A percentile compares a stretch with the other conserved stretches of the same genome.
These are phyloP conservation scores for Beauveria pseudobassiana DNA, from an alignment of 2,329 filamentous ascomycete genomes.

Conservation along the genomic window DNA sequence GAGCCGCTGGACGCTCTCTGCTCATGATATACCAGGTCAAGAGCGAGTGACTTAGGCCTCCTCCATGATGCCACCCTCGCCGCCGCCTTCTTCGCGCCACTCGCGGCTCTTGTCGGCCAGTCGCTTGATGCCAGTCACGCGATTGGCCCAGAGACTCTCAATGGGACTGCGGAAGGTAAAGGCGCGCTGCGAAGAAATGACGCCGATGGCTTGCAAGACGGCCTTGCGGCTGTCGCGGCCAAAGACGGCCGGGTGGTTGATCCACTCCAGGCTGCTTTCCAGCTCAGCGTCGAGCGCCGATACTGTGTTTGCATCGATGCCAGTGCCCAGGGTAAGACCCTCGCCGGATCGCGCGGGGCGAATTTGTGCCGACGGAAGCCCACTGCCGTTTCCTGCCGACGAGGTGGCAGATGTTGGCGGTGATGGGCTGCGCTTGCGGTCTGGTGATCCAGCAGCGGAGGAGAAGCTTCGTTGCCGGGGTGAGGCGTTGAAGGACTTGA, in stretches of 20 bases:
- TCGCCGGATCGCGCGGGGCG: constrained; percentile 48
- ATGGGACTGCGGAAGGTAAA: constrained; percentile 89
- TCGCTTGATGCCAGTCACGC: constrained; percentile 72
- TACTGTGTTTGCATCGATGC: constrained; percentile 80
- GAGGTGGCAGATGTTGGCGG: constrained; percentile 43
- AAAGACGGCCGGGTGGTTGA: constrained; percentile 92
- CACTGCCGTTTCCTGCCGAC: constrained; percentile 27
- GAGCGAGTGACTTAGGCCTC: constrained; percentile 37
- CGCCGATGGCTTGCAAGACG: constrained; percentile 90
- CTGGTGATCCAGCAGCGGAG: constrained; percentile 38
- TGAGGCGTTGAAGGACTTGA: constrained; percentile 44
- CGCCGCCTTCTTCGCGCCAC: constrained; percentile 82
- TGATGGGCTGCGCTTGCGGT: constrained; percentile 49
- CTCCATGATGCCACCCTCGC: constrained; percentile 58
- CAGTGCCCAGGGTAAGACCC: constrained; percentile 53
- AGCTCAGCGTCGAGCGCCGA: constrained; percentile 84
- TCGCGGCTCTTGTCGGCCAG: constrained; percentile 79
- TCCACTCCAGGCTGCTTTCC: constrained; percentile 90
- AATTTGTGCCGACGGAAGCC: constrained; percentile 35
- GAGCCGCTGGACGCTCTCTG: not conserved
- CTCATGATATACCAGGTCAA: not conserved
- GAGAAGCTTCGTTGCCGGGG: constrained; percentile 35
- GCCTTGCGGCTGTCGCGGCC: constrained; percentile 90
- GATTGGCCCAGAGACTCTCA: constrained; percentile 80
- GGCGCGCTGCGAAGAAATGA: constrained; percentile 88